Evolutionary conservation across 176 grass and related monocot genomes (phyloP).

Genomic region (Musa troglodytarum): DNA sequence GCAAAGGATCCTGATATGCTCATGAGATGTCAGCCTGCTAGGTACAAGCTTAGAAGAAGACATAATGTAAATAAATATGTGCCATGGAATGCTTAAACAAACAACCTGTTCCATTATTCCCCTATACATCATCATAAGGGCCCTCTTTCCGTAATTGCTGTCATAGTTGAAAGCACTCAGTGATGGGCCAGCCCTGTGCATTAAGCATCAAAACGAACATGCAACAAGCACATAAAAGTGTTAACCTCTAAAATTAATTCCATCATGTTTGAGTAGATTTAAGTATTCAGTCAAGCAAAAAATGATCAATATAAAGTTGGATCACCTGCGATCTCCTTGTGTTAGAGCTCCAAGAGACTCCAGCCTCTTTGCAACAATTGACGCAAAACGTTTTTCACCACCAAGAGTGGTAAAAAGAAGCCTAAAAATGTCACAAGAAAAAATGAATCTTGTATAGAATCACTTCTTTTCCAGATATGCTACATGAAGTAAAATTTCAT

Average conservation of each 20-base stretch:
- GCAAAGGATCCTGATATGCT: conserved; percentile 56
- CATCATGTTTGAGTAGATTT: neutral
- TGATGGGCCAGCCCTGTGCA: conserved; percentile 71
- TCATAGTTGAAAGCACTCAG: conserved; percentile 96
- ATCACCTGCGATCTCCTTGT: conserved; percentile 85
- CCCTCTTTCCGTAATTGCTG: conserved; percentile 82
- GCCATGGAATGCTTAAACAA: conserved; percentile 11
- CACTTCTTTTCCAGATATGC: neutral
- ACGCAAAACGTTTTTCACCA: conserved; percentile 94
- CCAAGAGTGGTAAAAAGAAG: conserved; percentile 97
- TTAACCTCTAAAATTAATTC: conserved; percentile 15
- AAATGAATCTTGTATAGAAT: neutral
- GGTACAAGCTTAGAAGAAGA: neutral
- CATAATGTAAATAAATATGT: neutral
- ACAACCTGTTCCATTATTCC: conserved; percentile 97
- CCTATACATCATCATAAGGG: conserved; percentile 69
- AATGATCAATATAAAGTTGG: conserved; percentile 16
- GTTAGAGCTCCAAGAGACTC: conserved; percentile 98
- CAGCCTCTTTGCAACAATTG: conserved; percentile 89
- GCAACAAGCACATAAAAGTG: neutral
- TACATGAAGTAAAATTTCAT: neutral
- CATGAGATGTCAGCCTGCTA: conserved; percentile 1
- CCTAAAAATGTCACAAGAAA: conserved; percentile 21
- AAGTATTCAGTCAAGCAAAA: neutral
- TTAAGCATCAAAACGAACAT: conserved; percentile 15